Evolutionary conservation across 2,329 filamentous ascomycete species (phyloP).

Genomic region (Claviceps sp.): DNA sequence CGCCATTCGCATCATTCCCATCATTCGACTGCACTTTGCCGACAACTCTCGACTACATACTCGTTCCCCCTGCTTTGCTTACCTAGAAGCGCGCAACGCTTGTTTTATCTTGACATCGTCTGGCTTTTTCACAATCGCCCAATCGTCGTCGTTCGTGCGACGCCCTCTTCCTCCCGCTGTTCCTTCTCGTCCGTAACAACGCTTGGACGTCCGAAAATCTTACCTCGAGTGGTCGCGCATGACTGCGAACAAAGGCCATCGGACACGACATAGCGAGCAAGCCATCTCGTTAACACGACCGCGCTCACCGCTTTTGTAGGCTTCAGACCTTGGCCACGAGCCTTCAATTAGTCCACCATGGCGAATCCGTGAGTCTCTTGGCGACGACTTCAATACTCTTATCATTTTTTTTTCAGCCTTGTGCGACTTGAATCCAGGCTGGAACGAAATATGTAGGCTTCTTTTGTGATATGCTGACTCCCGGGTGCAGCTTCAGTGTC

Average conservation of each 20-base stretch:
- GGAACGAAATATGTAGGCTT: neutral
- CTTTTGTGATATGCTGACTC: neutral
- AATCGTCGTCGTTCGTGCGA: neutral
- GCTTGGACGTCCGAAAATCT: neutral
- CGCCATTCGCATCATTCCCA: neutral
- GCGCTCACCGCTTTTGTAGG: neutral
- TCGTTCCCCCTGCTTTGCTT: neutral
- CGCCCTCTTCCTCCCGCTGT: neutral
- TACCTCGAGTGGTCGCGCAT: neutral
- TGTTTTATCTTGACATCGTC: neutral
- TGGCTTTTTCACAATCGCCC: neutral
- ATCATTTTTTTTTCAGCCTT: neutral
- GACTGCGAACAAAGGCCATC: neutral
- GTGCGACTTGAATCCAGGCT: neutral
- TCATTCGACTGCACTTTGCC: neutral
- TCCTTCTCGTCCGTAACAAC: neutral
- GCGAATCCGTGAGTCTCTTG: constrained; percentile 10
- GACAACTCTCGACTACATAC: neutral
- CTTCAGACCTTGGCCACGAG: neutral
- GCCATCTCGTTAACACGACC: neutral
- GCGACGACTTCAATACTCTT: neutral
- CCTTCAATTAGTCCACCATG: constrained; percentile 7
- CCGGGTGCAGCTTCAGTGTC: constrained; percentile 42
- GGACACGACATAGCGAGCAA: neutral
- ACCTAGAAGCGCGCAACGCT: neutral